phyloP scores from a whole-genome alignment of 805 yeast species.

The Sugiyamaella chiloensis region DNA sequence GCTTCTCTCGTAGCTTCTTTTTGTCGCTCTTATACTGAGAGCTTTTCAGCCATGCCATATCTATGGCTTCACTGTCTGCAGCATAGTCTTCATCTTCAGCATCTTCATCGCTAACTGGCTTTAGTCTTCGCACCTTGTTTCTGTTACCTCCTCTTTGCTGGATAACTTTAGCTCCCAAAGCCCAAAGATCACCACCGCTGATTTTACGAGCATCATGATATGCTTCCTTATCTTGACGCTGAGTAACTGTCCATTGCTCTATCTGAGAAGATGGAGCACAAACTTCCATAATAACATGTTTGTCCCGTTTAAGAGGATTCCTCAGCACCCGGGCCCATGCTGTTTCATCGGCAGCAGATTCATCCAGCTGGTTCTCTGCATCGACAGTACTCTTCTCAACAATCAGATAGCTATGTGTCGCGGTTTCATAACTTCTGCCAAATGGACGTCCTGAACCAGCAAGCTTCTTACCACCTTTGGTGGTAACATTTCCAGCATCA shows the following conservation, averaged over 20 bases:
- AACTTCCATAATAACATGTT: constrained; percentile 74
- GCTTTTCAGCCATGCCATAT: constrained; percentile 8
- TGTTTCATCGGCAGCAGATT: constrained; percentile 21
- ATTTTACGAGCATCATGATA: constrained; percentile 92
- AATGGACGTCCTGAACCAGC: constrained; percentile 78
- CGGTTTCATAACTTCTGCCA: constrained; percentile 66
- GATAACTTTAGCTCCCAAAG: constrained; percentile 58
- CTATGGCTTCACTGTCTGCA: constrained; percentile 5
- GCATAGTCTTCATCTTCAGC: neutral
- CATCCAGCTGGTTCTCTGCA: constrained; percentile 23
- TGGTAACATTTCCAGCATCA: constrained; percentile 52
- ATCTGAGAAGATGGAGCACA: constrained; percentile 77
- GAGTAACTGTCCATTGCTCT: constrained; percentile 86
- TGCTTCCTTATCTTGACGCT: constrained; percentile 64
- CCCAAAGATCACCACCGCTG: constrained; percentile 85
- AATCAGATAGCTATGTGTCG: constrained; percentile 71
- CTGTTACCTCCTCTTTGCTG: constrained; percentile 32
- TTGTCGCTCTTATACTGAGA: neutral
- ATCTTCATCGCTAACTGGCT: neutral
- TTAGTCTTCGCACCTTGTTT: constrained; percentile 13
- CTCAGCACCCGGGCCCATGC: constrained; percentile 68
- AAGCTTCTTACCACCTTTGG: constrained; percentile 44
- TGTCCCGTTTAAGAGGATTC: constrained; percentile 72
- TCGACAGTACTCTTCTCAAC: constrained; percentile 50
- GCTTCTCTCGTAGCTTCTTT: neutral